Base-by-base conservation (phyloP, 75 land plant genomes). In the Picea sitchensis region DNA sequence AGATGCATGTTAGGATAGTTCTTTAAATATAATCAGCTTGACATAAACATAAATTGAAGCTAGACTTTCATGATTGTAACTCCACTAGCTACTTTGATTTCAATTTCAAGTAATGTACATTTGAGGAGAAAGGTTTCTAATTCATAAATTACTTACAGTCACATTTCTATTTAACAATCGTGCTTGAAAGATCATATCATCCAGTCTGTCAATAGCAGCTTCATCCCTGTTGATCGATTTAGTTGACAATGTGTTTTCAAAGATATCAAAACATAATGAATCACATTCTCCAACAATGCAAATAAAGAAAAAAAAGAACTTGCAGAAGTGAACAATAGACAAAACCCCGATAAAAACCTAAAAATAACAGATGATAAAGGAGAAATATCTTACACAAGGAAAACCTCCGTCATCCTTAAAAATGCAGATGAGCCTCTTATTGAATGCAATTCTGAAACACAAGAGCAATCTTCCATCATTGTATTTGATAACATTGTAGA, bases 331-430 rank as follows among this genome's bases (percentile, higher is more conserved):
- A 69, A 38, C 51, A 38, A 17, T 17, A 69, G 2, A 18, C 34
- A 1, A 36, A 65, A 68, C 17, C 44, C 41, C 73, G 41, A 69
- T 17, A 41, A 38, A 13, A 17, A 18, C 2, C 36, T 41, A 17
- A 14, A 32, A 36, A 34, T 68, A 26, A 68, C 36, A 41, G 17
- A 68, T 68, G 47, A 68, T 41, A 68, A 68, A 65, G 36, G 18
- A 34, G 4, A 68, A 36, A 68, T 68, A 69, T 8, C 73, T 18
- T 69, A 69, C 73, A 71, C n/a, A 21, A 71, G 73, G 47, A 71
- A 71, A 71, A 71, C 73, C 23, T 71, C 54, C 18, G 73, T 71
- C 41, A 71, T 71, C 47, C 73, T 71, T 71, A 69, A 69, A 21
- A 69, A 69, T 36, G 73, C 51, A 4, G 73, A 20, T 38, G 73